A percentile compares a stretch with the other conserved stretches of the same genome.
Evolutionary conservation across 495 filamentous ascomycete species (phyloP).

Genomic region (Talaromyces borbonicus): DNA sequence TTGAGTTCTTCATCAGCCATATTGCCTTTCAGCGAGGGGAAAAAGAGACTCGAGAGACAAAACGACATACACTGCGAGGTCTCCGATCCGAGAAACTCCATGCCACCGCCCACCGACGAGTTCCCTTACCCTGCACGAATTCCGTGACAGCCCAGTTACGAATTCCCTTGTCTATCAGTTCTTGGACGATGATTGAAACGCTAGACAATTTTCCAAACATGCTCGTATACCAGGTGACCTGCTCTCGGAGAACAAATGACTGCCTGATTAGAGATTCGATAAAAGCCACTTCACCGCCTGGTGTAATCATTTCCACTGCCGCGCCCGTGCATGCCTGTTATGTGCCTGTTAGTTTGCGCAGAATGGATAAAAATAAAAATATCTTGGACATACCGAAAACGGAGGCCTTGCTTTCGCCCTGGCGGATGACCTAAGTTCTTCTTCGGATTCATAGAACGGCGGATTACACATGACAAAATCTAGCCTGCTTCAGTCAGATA

Average conservation of each 20-base stretch:
- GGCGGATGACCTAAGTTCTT: constrained; percentile 58
- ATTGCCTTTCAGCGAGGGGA: not conserved
- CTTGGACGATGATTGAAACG: constrained; percentile 50
- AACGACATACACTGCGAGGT: constrained; percentile 44
- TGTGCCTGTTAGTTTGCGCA: too few relatives aligned
- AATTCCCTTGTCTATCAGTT: constrained; percentile 47
- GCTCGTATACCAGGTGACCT: constrained; percentile 77
- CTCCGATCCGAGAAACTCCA: constrained; percentile 73
- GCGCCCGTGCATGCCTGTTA: constrained; percentile 65
- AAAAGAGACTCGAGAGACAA: not conserved
- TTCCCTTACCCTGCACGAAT: constrained; percentile 71
- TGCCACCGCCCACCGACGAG: constrained; percentile 75
- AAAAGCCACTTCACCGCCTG: constrained; percentile 77
- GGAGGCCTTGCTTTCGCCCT: constrained; percentile 57
- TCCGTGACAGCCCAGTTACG: constrained; percentile 76
- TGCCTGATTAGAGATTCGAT: constrained; percentile 66
- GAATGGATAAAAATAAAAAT: not conserved
- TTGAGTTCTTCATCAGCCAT: not conserved
- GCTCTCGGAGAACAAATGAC: constrained; percentile 47
- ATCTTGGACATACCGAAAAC: constrained; percentile 38
- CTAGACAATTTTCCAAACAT: constrained; percentile 84
- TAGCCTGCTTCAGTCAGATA: constrained; percentile 31
- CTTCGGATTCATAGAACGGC: constrained; percentile 73
- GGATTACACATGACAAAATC: constrained; percentile 95
- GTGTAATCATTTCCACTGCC: constrained; percentile 75